Conservation (phyloP, 805 yeast species). For the Saccharomycopsis amapae region DNA sequence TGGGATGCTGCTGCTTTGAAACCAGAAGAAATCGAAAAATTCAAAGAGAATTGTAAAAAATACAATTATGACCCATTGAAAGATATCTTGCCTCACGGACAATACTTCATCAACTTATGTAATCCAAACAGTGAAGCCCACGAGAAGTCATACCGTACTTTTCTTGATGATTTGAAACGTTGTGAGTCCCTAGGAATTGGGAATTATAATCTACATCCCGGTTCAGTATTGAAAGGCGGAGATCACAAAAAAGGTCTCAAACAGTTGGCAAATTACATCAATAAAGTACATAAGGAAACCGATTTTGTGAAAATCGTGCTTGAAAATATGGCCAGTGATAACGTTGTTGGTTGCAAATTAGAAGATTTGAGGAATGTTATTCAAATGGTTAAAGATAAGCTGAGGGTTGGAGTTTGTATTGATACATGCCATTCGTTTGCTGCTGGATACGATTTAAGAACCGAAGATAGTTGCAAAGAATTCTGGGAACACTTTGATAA, state of each 20-base stretch:
- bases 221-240: slow-evolving; percentile 68
- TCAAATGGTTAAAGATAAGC: slow-evolving; percentile 68
- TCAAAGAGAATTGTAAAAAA: slow-evolving; percentile 54
- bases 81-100: slow-evolving; percentile 90
- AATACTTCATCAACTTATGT: slow-evolving; percentile 87
- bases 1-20: slow-evolving; percentile 83
- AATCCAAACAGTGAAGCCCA: slow-evolving; percentile 82
- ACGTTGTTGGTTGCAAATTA: slow-evolving; percentile 73
- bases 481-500: slow-evolving; percentile 78
- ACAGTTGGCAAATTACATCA: slow-evolving; percentile 71
- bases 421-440: slow-evolving; percentile 97
- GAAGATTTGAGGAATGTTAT: slow-evolving; percentile 74
- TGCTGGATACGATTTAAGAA: slow-evolving; percentile 86
- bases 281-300: slow-evolving; percentile 69
- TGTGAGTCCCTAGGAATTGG: slow-evolving; percentile 86
- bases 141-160: slow-evolving; percentile 64
- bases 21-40: slow-evolving; percentile 58
- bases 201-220: slow-evolving; percentile 87
- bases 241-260: slow-evolving; percentile 58
- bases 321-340: slow-evolving; percentile 97
- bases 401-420: slow-evolving; percentile 88
- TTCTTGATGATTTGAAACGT: slow-evolving; percentile 78
- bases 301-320: slow-evolving; percentile 76
- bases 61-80: slow-evolving; percentile 64
- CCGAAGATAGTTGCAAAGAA: slow-evolving; percentile 44